These are phyloP conservation scores for Candida neerlandica DNA, from an alignment of 1,139 yeast genomes.

Conservation along the genomic window DNA sequence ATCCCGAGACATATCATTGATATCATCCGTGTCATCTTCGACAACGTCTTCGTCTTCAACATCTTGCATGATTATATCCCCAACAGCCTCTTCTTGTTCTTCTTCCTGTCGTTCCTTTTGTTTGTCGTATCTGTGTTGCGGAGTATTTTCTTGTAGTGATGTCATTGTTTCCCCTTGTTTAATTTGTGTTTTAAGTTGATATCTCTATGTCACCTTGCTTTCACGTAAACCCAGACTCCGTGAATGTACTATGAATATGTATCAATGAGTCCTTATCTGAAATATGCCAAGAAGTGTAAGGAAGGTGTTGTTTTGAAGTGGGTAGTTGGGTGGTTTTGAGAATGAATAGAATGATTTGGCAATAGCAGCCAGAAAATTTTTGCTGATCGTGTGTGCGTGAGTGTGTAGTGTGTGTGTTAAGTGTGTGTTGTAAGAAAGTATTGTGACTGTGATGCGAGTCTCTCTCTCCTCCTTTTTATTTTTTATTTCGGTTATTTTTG, in stretches of 20 bases:
- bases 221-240: not conserved
- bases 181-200: not conserved
- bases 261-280: not conserved
- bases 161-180: not conserved
- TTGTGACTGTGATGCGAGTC: too few species aligned
- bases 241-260: not conserved
- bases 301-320: not conserved
- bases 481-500: too few species aligned
- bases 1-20: constrained; percentile 43
- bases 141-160: not conserved
- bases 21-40: constrained; percentile 15
- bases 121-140: not conserved
- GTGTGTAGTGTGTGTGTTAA: too few species aligned
- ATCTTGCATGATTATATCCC: not conserved
- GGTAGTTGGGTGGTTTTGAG: not conserved
- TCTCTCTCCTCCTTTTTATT: too few species aligned
- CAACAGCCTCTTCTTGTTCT: not conserved
- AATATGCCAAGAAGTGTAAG: not conserved
- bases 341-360: not conserved
- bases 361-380: not conserved
- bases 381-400: not conserved
- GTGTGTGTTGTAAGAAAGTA: too few species aligned
- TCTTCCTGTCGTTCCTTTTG: not conserved
- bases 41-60: not conserved
- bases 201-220: not conserved